phyloP scores from a whole-genome alignment of 345 rosid genomes.

The Linum usitatissimum region DNA sequence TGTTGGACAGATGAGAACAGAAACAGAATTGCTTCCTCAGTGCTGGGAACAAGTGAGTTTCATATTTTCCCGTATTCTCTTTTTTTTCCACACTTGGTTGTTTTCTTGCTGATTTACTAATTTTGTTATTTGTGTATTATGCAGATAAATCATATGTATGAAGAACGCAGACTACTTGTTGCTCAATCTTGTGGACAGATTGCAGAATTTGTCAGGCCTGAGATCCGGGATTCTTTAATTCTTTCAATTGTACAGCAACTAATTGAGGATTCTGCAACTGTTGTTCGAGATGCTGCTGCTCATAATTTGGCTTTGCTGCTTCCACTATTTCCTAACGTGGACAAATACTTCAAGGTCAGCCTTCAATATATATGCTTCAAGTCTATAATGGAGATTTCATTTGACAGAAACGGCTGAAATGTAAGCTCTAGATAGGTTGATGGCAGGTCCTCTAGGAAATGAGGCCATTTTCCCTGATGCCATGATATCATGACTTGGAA shows the following conservation, averaged over 20 bases:
- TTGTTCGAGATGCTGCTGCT: conserved; percentile 94
- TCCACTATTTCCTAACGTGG: conserved; percentile 78
- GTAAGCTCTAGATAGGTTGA: conserved; percentile 70
- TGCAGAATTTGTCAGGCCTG: conserved; percentile 87
- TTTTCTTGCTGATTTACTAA: not conserved
- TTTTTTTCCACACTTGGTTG: not conserved
- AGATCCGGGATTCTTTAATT: conserved; percentile 93
- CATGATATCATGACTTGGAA: conserved; percentile 29
- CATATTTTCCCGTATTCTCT: conserved; percentile 10
- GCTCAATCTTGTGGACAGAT: conserved; percentile 99
- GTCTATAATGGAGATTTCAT: conserved; percentile 75
- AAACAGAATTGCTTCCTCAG: conserved; percentile 92
- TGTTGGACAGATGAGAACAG: conserved; percentile 98
- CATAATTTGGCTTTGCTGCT: conserved; percentile 87
- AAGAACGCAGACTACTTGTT: conserved; percentile 93
- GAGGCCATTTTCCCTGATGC: conserved; percentile 30
- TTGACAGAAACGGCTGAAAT: conserved; percentile 60
- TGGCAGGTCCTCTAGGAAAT: conserved; percentile 44
- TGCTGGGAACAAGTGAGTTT: conserved; percentile 95
- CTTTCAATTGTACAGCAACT: conserved; percentile 88
- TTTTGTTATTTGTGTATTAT: conserved; percentile 22
- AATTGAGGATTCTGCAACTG: conserved; percentile 83
- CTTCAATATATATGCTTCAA: conserved; percentile 57
- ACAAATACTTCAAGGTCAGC: conserved; percentile 99
- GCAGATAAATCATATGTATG: conserved; percentile 90